phyloP scores from a whole-genome alignment of 306 rosid species.

The Vigna reflexopilosa region DNA sequence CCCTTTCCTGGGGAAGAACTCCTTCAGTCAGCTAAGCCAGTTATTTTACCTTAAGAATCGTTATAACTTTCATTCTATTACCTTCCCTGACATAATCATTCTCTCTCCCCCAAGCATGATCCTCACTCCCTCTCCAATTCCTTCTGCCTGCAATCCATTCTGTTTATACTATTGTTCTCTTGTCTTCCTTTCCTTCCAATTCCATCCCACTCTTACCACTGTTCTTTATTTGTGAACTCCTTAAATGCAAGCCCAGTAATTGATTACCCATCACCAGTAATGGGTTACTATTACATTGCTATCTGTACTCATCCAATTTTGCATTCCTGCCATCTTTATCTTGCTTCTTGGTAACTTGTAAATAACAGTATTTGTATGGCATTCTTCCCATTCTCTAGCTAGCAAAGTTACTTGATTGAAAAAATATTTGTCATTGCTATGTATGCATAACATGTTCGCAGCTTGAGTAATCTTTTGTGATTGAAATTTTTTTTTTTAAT shows the following conservation, averaged over 20 bases:
- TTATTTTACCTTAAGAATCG: neutral
- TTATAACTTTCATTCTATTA: neutral
- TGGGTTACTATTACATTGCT: neutral
- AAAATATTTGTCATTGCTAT: conserved; percentile 32
- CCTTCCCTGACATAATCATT: neutral
- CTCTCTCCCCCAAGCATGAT: neutral
- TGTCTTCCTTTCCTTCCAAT: no score
- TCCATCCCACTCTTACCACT: no score
- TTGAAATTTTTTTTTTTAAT: conserved; percentile 25
- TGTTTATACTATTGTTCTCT: no score
- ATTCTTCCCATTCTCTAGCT: conserved; percentile 26
- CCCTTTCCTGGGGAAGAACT: neutral
- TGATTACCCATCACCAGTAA: no score
- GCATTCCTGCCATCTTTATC: conserved; percentile 2
- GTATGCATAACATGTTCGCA: conserved; percentile 1
- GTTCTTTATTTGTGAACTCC: no score
- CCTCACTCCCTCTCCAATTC: no score
- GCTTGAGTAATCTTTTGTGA: neutral
- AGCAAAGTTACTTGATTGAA: conserved; percentile 31
- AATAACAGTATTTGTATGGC: conserved; percentile 17
- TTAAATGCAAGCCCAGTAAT: no score
- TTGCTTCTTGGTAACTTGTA: conserved; percentile 22
- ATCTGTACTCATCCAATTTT: neutral
- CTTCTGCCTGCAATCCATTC: no score
- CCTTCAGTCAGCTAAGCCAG: neutral